Conservation (phyloP, 805 yeast species). For the Lipomyces chichibuensis region DNA sequence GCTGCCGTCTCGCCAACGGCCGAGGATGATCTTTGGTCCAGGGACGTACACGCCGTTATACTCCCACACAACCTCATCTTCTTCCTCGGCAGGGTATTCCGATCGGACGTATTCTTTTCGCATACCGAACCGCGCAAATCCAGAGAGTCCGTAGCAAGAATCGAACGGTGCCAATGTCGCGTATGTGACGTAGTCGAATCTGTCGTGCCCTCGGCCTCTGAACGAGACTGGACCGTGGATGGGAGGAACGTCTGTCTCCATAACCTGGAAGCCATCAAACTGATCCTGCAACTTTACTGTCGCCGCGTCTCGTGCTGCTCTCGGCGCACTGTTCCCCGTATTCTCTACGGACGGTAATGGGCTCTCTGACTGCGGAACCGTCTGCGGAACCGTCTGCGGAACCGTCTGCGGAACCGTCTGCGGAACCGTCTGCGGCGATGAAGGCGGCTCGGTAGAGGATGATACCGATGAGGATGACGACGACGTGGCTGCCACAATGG, state of each 20-base stretch:
- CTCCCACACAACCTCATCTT: constrained; percentile 33
- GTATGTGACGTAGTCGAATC: constrained; percentile 24
- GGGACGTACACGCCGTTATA: constrained; percentile 35
- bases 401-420: no score
- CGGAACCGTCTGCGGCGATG: not conserved
- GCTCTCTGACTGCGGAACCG: not conserved
- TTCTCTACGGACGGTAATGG: not conserved
- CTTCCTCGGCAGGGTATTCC: constrained; percentile 22
- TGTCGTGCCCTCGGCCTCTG: constrained; percentile 31
- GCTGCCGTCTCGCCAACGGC: constrained; percentile 33
- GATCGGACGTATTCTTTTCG: constrained; percentile 27
- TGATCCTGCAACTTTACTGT: constrained; percentile 22
- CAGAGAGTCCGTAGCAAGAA: constrained; percentile 31
- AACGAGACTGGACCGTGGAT: constrained; percentile 28
- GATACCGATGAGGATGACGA: not conserved
- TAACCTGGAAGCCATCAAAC: constrained; percentile 31
- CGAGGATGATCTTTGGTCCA: constrained; percentile 32
- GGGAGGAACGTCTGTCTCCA: constrained; percentile 29
- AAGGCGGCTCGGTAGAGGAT: not conserved
- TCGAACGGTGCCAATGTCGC: constrained; percentile 27
- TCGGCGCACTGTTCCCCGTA: not conserved
- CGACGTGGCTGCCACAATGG: not conserved
- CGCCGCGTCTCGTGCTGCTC: not conserved
- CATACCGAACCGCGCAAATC: constrained; percentile 34
- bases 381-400: no score